phyloP scores from a whole-genome alignment of 176 grass and related monocot genomes.

The Rhynchospora tenuis region DNA sequence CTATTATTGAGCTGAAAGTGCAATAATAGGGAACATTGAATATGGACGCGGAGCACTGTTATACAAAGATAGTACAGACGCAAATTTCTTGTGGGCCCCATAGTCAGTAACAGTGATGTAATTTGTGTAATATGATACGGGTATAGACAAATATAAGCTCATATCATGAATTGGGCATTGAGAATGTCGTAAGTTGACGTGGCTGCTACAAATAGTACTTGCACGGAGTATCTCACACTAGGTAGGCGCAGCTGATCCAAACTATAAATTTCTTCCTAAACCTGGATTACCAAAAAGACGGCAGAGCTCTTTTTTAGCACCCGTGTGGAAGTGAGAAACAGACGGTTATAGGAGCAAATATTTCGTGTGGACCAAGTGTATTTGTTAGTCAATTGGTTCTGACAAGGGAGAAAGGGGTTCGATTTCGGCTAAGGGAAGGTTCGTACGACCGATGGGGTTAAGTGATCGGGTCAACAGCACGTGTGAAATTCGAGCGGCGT shows the following conservation, averaged over 20 bases:
- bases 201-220: neutral
- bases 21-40: neutral
- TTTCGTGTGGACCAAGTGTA: neutral
- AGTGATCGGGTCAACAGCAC: slow-evolving; percentile 24
- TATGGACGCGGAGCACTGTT: neutral
- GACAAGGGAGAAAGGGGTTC: neutral
- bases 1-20: neutral
- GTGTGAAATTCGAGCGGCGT: slow-evolving; percentile 11
- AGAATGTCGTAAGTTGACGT: neutral
- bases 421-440: neutral
- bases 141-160: neutral
- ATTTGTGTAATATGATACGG: neutral
- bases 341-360: neutral
- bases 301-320: neutral
- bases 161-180: neutral
- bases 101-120: neutral
- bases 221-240: neutral
- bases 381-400: neutral
- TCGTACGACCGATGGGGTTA: slow-evolving; percentile 5
- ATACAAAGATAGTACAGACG: neutral
- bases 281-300: neutral
- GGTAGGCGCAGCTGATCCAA: neutral
- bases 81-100: neutral
- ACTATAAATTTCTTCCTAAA: neutral
- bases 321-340: neutral